A percentile compares a stretch with the other conserved stretches of the same genome.
These are phyloP conservation scores for Knoxia roxburghii DNA, from an alignment of 257 asterid genomes.

Conservation along the genomic window DNA sequence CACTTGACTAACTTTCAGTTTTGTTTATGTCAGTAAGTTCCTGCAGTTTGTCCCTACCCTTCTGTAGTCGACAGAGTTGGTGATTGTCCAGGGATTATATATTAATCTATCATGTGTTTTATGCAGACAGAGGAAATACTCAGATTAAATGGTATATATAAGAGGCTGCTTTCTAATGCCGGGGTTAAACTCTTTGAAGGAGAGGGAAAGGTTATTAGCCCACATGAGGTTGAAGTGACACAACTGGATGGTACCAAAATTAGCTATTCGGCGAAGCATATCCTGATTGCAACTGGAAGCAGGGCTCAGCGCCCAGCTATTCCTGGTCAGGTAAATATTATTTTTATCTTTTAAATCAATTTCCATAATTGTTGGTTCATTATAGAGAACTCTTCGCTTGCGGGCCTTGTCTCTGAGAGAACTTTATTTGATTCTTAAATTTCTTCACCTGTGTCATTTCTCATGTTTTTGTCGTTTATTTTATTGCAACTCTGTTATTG, in stretches of 20 bases:
- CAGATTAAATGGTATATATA: slow-evolving; percentile 85
- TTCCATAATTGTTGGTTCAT: no score
- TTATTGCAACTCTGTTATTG: background rate
- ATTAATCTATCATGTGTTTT: background rate
- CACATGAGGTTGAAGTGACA: slow-evolving; percentile 83
- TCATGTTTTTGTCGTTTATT: background rate
- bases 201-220: slow-evolving; percentile 89
- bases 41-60: background rate
- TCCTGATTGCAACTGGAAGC: slow-evolving; percentile 91
- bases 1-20: background rate
- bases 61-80: background rate
- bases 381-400: background rate
- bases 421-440: background rate
- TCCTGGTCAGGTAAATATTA: slow-evolving; percentile 69
- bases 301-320: slow-evolving; percentile 78
- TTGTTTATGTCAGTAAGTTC: background rate
- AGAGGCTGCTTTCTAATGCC: slow-evolving; percentile 77
- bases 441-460: background rate
- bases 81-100: background rate
- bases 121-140: slow-evolving; percentile 87
- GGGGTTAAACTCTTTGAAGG: slow-evolving; percentile 96
- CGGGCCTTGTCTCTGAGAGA: background rate
- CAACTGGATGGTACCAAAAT: slow-evolving; percentile 96
- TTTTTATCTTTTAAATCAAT: background rate
- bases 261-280: slow-evolving; percentile 76